Evolutionary conservation across 169 alveolate genomes (phyloP).

Genomic region (Babesia gibsoni): DNA sequence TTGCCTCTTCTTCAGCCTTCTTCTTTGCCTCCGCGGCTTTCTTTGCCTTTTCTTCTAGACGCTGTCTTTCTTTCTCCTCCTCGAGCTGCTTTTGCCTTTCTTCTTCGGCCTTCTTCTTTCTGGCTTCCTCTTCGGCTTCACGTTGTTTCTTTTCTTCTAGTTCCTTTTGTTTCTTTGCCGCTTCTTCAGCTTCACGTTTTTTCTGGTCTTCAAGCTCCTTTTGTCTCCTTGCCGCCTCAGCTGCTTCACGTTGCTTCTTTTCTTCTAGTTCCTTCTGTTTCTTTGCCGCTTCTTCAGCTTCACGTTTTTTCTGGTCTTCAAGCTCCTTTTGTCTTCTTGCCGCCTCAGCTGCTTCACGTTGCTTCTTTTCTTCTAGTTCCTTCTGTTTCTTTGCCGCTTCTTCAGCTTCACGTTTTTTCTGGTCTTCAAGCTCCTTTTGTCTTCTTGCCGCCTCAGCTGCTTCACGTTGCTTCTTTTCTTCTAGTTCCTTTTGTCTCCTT

Average conservation of each 20-base stretch:
- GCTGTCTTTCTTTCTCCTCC: background rate
- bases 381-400: background rate
- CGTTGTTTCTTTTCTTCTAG: background rate
- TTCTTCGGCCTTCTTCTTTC: background rate
- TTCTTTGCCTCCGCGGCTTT: background rate
- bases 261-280: too few relatives aligned
- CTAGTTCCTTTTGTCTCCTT: background rate
- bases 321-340: background rate
- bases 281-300: background rate
- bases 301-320: too few relatives aligned
- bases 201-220: background rate
- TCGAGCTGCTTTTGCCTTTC: background rate
- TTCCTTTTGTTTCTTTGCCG: background rate
- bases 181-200: background rate
- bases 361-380: background rate
- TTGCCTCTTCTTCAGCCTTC: slow-evolving; percentile 1
- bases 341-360: background rate
- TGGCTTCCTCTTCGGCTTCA: background rate
- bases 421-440: background rate
- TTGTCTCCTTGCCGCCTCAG: background rate
- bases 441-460: background rate
- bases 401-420: background rate
- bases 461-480: background rate
- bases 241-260: too few relatives aligned
- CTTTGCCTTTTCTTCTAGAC: background rate